Percentiles rank a stretch among this genome's conserved stretches.
These are phyloP conservation scores for Xylaria sp. DNA, from an alignment of 2,329 filamentous ascomycete species.

Conservation along the genomic window DNA sequence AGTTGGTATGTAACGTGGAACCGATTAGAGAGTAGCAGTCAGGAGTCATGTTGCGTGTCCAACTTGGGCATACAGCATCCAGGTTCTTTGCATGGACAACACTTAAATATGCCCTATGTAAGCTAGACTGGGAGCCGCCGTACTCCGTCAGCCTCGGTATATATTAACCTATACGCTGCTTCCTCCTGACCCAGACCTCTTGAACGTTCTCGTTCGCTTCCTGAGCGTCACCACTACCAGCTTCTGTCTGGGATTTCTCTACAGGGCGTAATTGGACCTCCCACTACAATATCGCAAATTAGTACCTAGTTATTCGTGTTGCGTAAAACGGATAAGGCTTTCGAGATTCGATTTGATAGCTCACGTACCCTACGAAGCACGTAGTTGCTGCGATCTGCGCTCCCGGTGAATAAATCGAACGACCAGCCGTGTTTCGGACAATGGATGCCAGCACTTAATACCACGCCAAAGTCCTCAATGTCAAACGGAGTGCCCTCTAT, in stretches of 20 bases:
- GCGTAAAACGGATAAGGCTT: background rate
- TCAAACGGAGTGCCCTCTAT: conserved; percentile 69
- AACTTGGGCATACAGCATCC: background rate
- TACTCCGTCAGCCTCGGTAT: background rate
- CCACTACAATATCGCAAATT: conserved; percentile 27
- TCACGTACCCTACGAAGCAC: conserved; percentile 59
- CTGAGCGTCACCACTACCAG: conserved; percentile 8
- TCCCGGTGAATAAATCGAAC: conserved; percentile 74
- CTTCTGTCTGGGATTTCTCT: background rate
- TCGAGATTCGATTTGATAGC: background rate
- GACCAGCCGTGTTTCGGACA: conserved; percentile 79
- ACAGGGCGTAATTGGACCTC: conserved; percentile 37
- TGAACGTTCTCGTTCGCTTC: conserved; percentile 35
- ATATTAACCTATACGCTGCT: conserved; percentile 49
- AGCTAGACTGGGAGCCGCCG: background rate
- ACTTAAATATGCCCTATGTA: background rate
- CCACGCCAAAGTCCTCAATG: conserved; percentile 77
- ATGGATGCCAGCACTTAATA: conserved; percentile 69
- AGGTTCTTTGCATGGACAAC: background rate
- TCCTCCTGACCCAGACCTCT: conserved; percentile 50
- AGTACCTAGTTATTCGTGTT: background rate
- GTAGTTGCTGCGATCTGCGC: conserved; percentile 71
- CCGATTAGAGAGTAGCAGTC: background rate
- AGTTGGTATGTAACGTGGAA: background rate
- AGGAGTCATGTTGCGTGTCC: background rate